Evolutionary conservation across 2,329 filamentous ascomycete genomes (phyloP).

Genomic region (Aureobasidium zeae): DNA sequence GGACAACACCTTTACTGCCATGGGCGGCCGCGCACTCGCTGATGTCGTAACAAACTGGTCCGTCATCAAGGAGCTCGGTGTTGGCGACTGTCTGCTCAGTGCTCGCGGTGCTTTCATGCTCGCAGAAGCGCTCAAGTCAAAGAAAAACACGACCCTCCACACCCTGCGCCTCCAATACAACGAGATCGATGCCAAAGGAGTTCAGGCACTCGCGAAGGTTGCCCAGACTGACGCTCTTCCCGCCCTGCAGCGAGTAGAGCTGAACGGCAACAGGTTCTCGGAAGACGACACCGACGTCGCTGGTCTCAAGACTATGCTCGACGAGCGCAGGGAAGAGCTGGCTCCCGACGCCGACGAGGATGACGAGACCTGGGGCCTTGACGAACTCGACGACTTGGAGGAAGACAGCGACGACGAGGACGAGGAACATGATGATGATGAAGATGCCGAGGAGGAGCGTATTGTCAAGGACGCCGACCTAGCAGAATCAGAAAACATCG

Average conservation of each 20-base stretch:
- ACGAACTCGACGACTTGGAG: conserved; percentile 77
- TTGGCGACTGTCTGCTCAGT: conserved; percentile 79
- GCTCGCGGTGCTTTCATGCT: conserved; percentile 67
- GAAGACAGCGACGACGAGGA: conserved; percentile 61
- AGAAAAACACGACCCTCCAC: conserved; percentile 70
- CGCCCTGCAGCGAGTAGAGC: conserved; percentile 71
- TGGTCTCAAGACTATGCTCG: conserved; percentile 55
- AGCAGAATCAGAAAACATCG: conserved; percentile 64
- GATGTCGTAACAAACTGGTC: conserved; percentile 66
- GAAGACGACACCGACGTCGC: conserved; percentile 72
- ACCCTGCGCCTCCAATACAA: conserved; percentile 84
- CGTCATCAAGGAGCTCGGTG: conserved; percentile 68
- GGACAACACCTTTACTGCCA: conserved; percentile 90
- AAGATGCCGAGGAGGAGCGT: conserved; percentile 57
- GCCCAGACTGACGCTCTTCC: conserved; percentile 57
- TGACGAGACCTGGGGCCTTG: conserved; percentile 71
- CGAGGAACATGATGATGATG: conserved; percentile 43
- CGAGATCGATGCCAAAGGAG: conserved; percentile 70
- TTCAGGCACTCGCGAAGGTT: conserved; percentile 62
- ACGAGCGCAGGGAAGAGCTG: conserved; percentile 45
- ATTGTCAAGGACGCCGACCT: conserved; percentile 59
- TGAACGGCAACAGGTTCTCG: conserved; percentile 91
- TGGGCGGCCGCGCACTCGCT: conserved; percentile 69
- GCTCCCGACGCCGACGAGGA: conserved; percentile 51
- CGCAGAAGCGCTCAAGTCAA: conserved; percentile 61